Evolutionary conservation across 805 yeast genomes (phyloP), one percentile per base, ranked within the genome.

Genomic region (Candida caryicola): DNA sequence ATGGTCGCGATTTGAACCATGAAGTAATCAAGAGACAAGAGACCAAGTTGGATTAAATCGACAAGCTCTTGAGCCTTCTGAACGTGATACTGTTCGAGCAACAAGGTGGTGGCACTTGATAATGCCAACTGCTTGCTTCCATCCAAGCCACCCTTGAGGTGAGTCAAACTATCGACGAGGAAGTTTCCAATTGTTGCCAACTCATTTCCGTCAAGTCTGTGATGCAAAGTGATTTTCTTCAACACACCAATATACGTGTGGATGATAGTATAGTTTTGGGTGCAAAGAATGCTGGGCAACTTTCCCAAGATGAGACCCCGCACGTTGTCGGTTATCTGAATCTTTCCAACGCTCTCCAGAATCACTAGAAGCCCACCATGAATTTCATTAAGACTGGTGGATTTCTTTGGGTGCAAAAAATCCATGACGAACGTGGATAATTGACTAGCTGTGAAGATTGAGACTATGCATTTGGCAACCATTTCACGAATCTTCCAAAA

Each of bases 401-500:
- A n/a, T 14, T 9, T 18, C n/a, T 19, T 13, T 23, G 10, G 25
- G 16, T n/a, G 47, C 46, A 1, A 50, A 2, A 61, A 50, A 6
- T 62, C 54, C 1, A 60, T 64, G 1, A 52, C 47, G 6, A 62
- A 43, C 2, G 31, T 29, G 2, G 37, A 13, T 17, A 47, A 19
- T 3, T 47, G 43, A 2, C 37, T 29, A 5, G 40, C 37, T 13
- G 37, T 38, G 10, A 76, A 55, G 33, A 82, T 57, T 0, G 81
- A 62, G 0, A 82, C 76, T 2, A 86, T 51, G 4, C 88, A 76
- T 52, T 81, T 71, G 0, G 96, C 86, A 0, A 95, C 85, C 77
- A 86, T 76, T 53, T 90, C 96, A 45, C 99, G 73, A 6, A 93
- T 73, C 50, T 88, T 88, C 96, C 96, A 91, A 39, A 72, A 66